Base-by-base conservation (phyloP, 257 asterid species). In the Buddleja alternifolia region DNA sequence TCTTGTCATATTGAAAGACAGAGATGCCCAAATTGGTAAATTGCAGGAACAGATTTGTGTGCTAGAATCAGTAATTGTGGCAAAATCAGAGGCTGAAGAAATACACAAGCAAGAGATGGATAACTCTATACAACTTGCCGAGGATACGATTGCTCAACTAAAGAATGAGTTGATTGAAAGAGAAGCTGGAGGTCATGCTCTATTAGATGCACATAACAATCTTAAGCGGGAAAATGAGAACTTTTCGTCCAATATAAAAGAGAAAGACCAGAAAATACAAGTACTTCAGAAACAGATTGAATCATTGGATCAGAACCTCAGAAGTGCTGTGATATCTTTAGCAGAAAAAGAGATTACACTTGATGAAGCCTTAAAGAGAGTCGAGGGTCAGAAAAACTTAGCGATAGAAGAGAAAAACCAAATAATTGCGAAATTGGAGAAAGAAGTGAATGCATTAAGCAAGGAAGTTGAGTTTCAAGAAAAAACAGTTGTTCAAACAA, bases 71-170 rank as follows among this genome's bases (percentile, higher is more conserved):
- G 71, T 29, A 53, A 50, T 73, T 23, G 51, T 41, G 24, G 69
- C 39, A 54, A 68, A 76, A 54, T 20, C 59, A 7, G 69, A 82
- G 70, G 75, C 73, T 51, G 56, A 25, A 2, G 77, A 80, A 62
- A 32, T 16, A 54, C 58, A 77, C 63, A 69, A 41, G 37, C 76
- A 41, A 53, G 85, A 80, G 61, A 80, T 71, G 59, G 77, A 80
- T 68, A 53, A 23, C 14, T 61, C 44, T 60, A 25, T 63, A 19
- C 74, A 14, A 68, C 68, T 76, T 37, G 81, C 79, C 54, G 75
- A 79, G 70, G 84, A 79, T 34, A 71, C 60, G 76, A 64, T 80
- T 75, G 64, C 65, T 60, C 72, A 32, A 32, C 52, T 80, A 14
- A 72, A 67, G 65, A 29, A 64, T 8, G 70, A 73, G 68, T 36